A percentile compares a stretch with the other conserved stretches of the same genome.
Evolutionary conservation across 208 protist genomes (phyloP).

Genomic region (Trypanosoma theileri): DNA sequence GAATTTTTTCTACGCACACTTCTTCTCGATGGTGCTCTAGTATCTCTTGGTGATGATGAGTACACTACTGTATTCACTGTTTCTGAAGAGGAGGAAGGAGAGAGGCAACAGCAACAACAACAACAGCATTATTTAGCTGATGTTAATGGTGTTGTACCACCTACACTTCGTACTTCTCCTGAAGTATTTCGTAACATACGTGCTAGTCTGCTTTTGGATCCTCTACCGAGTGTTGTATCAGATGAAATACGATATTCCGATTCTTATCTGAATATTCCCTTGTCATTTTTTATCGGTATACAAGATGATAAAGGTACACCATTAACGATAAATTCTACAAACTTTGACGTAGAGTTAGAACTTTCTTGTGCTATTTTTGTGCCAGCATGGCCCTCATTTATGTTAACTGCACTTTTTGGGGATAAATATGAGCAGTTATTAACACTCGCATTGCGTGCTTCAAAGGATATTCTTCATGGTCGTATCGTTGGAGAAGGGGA

Average conservation of each 20-base stretch:
- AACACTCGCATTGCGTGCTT: slow-evolving; percentile 33
- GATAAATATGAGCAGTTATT: slow-evolving; percentile 52
- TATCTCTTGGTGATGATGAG: slow-evolving; percentile 34
- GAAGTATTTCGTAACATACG: slow-evolving; percentile 73
- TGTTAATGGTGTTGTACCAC: background rate
- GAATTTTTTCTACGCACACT: slow-evolving; percentile 29
- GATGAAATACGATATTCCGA: background rate
- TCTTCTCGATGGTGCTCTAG: slow-evolving; percentile 31
- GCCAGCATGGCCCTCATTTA: slow-evolving; percentile 52
- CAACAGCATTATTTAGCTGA: background rate
- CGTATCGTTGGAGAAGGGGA: slow-evolving; percentile 67
- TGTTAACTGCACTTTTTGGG: slow-evolving; percentile 54
- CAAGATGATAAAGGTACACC: background rate
- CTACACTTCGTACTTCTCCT: slow-evolving; percentile 30
- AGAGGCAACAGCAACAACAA: background rate
- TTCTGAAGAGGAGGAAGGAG: slow-evolving; percentile 4
- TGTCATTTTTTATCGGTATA: slow-evolving; percentile 23
- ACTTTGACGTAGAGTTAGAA: slow-evolving; percentile 9
- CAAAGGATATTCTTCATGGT: slow-evolving; percentile 38
- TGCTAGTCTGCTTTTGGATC: slow-evolving; percentile 31
- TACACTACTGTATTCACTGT: slow-evolving; percentile 44
- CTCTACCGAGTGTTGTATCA: slow-evolving; percentile 7
- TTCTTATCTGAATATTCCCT: background rate
- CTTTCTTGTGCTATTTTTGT: slow-evolving; percentile 24
- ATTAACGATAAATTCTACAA: slow-evolving; percentile 3